Percentiles rank a stretch among this genome's conserved stretches.
Evolutionary conservation across 257 asterid genomes (phyloP).

Genomic region (Solanum tarapatanum): DNA sequence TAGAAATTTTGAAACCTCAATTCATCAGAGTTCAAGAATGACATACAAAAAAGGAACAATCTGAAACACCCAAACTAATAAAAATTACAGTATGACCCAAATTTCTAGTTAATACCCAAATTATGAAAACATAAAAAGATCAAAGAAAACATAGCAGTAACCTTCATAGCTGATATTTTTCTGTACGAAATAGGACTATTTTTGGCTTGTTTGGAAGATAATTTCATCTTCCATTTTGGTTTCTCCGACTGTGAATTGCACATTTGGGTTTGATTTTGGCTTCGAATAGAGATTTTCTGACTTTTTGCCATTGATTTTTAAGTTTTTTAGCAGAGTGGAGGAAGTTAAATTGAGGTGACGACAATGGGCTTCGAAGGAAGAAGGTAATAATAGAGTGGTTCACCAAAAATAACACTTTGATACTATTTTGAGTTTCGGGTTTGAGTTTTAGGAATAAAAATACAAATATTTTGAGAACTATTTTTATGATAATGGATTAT

Average conservation of each 20-base stretch:
- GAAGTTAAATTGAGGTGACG: neutral
- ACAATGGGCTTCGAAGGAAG: neutral
- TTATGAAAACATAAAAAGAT: neutral
- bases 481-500: no score
- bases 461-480: no score
- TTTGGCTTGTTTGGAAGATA: neutral
- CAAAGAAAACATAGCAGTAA: neutral
- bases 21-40: neutral
- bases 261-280: neutral
- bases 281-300: neutral
- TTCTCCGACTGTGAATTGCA: neutral
- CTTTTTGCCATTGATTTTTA: neutral
- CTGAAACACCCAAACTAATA: neutral
- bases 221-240: neutral
- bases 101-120: neutral
- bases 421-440: neutral
- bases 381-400: neutral
- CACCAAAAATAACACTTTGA: neutral
- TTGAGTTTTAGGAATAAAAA: neutral
- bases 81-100: neutral
- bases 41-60: neutral
- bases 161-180: neutral
- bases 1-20: neutral
- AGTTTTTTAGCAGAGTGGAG: neutral
- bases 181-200: neutral